These are phyloP conservation scores for Grosmannia serpens DNA, from an alignment of 2,329 filamentous ascomycete genomes.

Conservation along the genomic window DNA sequence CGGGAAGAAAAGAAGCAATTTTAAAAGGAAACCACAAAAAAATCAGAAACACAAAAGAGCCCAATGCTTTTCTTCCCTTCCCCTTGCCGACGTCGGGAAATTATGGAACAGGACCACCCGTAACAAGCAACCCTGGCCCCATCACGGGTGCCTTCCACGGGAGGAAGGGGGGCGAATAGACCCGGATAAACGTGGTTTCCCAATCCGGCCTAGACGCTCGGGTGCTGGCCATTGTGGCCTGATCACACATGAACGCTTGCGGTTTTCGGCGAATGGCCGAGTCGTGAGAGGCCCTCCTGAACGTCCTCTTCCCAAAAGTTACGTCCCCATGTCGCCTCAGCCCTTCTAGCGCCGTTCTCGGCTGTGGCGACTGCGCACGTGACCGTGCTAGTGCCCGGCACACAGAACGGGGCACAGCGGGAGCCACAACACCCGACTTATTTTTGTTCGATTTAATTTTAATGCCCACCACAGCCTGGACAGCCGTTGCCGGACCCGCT, in stretches of 20 bases:
- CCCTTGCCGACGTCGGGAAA: conserved; percentile 2
- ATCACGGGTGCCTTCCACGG: background rate
- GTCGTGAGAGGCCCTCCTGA: background rate
- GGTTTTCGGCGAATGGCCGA: background rate
- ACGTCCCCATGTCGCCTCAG: too few species aligned
- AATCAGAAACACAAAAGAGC: background rate
- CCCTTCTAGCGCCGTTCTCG: too few species aligned
- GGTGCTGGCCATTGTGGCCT: background rate
- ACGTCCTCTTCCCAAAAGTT: too few species aligned
- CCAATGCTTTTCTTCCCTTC: background rate
- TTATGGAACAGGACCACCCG: background rate
- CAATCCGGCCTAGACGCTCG: background rate
- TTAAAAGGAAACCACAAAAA: background rate
- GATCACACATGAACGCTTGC: background rate
- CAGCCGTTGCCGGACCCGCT: too few species aligned
- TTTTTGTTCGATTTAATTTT: too few species aligned
- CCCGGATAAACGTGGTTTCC: background rate
- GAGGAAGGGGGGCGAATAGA: background rate
- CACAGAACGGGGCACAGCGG: too few species aligned
- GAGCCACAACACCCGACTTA: too few species aligned
- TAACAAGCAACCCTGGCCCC: background rate
- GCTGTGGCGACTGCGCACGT: too few species aligned
- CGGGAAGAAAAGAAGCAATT: background rate
- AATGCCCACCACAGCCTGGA: too few species aligned
- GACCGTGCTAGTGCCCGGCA: too few species aligned